Conservation (phyloP, 768 basidiomycete species). For the Lactifluus volemus region DNA sequence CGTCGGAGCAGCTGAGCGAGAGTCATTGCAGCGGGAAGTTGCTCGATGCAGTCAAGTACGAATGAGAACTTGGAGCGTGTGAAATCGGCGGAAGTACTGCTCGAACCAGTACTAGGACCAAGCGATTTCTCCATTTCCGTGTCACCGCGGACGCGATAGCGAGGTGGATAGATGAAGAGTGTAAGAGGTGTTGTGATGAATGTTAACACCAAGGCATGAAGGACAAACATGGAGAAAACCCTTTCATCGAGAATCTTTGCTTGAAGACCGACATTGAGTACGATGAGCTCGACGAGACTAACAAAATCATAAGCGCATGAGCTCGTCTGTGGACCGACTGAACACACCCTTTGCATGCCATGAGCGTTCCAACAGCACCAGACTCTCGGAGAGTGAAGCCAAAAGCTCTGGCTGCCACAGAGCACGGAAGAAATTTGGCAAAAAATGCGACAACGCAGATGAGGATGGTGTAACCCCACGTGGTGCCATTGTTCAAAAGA, state of each 20-base stretch:
- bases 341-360: constrained; percentile 82
- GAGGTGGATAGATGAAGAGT: constrained; percentile 63
- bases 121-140: constrained; percentile 11
- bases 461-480: constrained; percentile 75
- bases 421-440: constrained; percentile 73
- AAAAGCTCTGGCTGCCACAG: constrained; percentile 42
- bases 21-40: constrained; percentile 76
- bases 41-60: constrained; percentile 74
- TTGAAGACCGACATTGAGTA: constrained; percentile 77
- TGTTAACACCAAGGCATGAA: constrained; percentile 68
- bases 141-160: constrained; percentile 37
- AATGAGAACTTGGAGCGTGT: constrained; percentile 56
- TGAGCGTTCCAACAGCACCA: constrained; percentile 75
- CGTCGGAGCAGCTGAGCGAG: constrained; percentile 63
- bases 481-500: constrained; percentile 59
- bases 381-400: constrained; percentile 74
- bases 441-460: constrained; percentile 68
- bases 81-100: constrained; percentile 25
- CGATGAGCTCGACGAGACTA: constrained; percentile 79
- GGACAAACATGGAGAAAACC: constrained; percentile 86
- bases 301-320: neutral
- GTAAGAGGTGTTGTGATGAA: constrained; percentile 82
- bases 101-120: constrained; percentile 5
- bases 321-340: neutral
- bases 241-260: constrained; percentile 55